Evolutionary conservation across 2,329 filamentous ascomycete genomes (phyloP), one percentile per base, ranked within the genome.

Genomic region (Trichoderma koningii): DNA sequence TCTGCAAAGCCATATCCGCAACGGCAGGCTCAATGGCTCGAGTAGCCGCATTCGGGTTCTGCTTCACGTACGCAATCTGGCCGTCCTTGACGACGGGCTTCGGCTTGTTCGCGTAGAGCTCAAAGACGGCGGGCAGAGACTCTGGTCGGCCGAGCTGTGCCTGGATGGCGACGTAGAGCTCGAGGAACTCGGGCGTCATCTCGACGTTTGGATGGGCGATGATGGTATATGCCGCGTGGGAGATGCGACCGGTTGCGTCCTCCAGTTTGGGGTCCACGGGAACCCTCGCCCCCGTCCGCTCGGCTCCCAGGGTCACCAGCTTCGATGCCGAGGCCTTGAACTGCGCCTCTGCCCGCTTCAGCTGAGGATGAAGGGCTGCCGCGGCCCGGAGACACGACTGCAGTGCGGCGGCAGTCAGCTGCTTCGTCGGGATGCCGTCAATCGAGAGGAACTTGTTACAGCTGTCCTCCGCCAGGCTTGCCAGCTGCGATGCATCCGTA

Each of bases 71-170:
- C 68, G 79, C 78, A 60, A 91, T 79, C 9, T 84, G 83, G 17
- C 83, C 84, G 19, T 85, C 82, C 57, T 82, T 82, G 71, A 86
- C 80, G 57, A 83, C 78, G 2, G 93, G 90, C 68, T 87, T 81
- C 10, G 91, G 89, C 77, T 98, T 99, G 70, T 86, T 86, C 55
- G 92, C 91, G 75, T 94, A 98, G 61, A 97, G 83, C 64, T 88
- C 81, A 73, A 99, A 89, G 48, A 93, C 86, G 66, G 89, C 85
- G 7, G 94, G 92, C 68, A 98, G 85, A 51, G 90, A 88, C 69
- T 91, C 86, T 3, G 92, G 88, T 64, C 85, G 87, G 67, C 87
- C 85, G 50, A 98, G 84, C 12, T 88, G 83, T 30, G 88, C 83
- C 75, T 97, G 92, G 51, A 92, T 86, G 44, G 85, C 82, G 67